Conservation (phyloP, 768 basidiomycete genomes). For the Megacollybia marginata region DNA sequence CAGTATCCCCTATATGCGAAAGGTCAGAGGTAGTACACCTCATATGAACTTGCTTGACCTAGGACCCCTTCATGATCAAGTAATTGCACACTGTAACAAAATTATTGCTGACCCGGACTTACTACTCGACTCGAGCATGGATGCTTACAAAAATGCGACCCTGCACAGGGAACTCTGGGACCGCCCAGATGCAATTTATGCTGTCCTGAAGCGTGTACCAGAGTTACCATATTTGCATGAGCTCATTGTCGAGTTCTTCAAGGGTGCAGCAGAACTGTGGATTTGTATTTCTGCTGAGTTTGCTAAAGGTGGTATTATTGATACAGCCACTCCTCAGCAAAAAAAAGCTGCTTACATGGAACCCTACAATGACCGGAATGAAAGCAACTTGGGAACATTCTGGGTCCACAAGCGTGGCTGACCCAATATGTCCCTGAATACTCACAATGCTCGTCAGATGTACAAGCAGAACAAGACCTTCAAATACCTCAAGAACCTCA, state of each 20-base stretch:
- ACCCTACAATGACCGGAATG: slow-evolving; percentile 4
- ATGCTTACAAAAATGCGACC: background rate
- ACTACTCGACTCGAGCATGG: background rate
- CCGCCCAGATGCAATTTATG: slow-evolving; percentile 4
- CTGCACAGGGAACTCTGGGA: slow-evolving; percentile 7
- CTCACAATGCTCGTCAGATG: slow-evolving; percentile 7
- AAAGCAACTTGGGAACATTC: slow-evolving; percentile 2
- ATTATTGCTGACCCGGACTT: slow-evolving; percentile 5
- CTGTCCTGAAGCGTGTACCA: slow-evolving; percentile 3
- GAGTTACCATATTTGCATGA: background rate
- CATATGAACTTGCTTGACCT: slow-evolving; percentile 18
- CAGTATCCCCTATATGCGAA: slow-evolving; percentile 19
- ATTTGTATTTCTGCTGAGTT: slow-evolving; percentile 6
- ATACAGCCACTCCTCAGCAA: background rate
- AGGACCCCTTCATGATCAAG: slow-evolving; percentile 8
- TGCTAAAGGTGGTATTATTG: slow-evolving; percentile 3
- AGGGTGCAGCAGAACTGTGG: slow-evolving; percentile 5
- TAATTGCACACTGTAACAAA: slow-evolving; percentile 1
- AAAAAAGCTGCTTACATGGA: slow-evolving; percentile 3
- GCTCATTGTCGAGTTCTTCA: slow-evolving; percentile 4
- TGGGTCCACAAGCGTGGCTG: background rate
- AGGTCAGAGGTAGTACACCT: slow-evolving; percentile 11
- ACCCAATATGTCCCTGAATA: slow-evolving; percentile 1
- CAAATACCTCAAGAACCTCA: background rate
- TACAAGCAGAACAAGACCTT: slow-evolving; percentile 5